Evolutionary conservation across 2,329 filamentous ascomycete species (phyloP).

Genomic region (Herpomyces periplanetae): DNA sequence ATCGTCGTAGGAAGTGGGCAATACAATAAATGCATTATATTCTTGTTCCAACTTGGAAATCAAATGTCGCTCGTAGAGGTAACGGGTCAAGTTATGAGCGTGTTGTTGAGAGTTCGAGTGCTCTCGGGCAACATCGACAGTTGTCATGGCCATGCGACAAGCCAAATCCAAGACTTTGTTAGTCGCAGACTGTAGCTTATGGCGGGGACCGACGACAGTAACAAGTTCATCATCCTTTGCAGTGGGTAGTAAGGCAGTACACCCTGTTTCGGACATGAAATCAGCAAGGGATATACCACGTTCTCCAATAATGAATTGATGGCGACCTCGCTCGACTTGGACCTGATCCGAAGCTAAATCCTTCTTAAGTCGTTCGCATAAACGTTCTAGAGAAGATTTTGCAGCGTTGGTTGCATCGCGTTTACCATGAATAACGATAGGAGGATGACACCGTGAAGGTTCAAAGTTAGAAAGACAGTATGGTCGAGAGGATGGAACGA

Average conservation of each 20-base stretch:
- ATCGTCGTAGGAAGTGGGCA: conserved; percentile 25
- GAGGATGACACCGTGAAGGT: too few species aligned
- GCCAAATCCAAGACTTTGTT: conserved; percentile 63
- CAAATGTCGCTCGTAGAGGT: conserved; percentile 41
- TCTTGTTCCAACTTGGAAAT: conserved; percentile 41
- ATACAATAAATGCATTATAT: conserved; percentile 56
- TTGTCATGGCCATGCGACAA: conserved; percentile 44
- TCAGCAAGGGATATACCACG: conserved; percentile 38
- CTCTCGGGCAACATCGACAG: conserved; percentile 41
- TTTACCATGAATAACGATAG: conserved; percentile 54
- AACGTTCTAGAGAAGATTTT: conserved; percentile 37
- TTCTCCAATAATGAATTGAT: conserved; percentile 77
- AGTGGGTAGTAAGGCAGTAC: conserved; percentile 42
- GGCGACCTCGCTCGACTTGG: conserved; percentile 43
- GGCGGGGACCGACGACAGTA: conserved; percentile 40
- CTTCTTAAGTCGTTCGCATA: conserved; percentile 30
- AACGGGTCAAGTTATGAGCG: conserved; percentile 50
- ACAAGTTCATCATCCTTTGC: conserved; percentile 44
- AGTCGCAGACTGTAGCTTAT: conserved; percentile 29
- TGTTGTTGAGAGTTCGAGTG: conserved; percentile 36
- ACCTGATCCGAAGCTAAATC: conserved; percentile 39
- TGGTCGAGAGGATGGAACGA: too few species aligned
- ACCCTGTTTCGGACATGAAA: conserved; percentile 66
- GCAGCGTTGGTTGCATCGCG: conserved; percentile 40
- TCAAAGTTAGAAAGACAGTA: too few species aligned